These are phyloP conservation scores for Staphylotrichum longicolle DNA, from an alignment of 495 filamentous ascomycete genomes.

Conservation along the genomic window DNA sequence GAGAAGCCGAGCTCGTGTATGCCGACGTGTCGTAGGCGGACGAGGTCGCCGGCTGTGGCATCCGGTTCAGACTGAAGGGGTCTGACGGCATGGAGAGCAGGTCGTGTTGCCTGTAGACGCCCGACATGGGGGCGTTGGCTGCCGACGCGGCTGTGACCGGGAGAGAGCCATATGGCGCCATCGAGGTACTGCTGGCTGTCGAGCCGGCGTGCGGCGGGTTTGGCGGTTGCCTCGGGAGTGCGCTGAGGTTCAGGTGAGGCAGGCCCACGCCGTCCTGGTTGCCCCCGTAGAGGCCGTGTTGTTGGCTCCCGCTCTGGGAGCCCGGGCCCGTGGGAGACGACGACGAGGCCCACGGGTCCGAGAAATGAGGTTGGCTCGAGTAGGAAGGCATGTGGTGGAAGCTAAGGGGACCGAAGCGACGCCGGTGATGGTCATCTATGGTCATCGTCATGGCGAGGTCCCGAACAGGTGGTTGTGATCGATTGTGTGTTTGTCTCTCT, in stretches of 20 bases:
- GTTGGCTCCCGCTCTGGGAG: conserved; percentile 45
- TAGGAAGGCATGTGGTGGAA: conserved; percentile 71
- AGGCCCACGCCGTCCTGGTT: conserved; percentile 34
- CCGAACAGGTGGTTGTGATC: no score
- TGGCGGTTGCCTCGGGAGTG: conserved; percentile 42
- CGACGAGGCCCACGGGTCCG: conserved; percentile 79
- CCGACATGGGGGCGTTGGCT: conserved; percentile 67
- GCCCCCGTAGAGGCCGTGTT: conserved; percentile 49
- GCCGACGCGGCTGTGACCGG: conserved; percentile 67
- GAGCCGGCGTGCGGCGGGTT: conserved; percentile 20
- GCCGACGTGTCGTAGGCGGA: conserved; percentile 49
- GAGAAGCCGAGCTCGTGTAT: conserved; percentile 55
- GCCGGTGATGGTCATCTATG: conserved; percentile 71
- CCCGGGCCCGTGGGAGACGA: conserved; percentile 27
- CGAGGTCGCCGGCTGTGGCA: conserved; percentile 48
- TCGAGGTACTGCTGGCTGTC: conserved; percentile 53
- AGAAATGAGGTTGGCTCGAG: conserved; percentile 74
- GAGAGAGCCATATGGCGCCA: conserved; percentile 67
- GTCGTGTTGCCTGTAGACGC: conserved; percentile 59
- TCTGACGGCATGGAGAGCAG: conserved; percentile 76
- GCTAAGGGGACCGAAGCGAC: conserved; percentile 76
- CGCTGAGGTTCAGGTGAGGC: conserved; percentile 46
- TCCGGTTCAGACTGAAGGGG: conserved; percentile 58
- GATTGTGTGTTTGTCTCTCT: conserved; percentile 12
- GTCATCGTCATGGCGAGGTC: conserved; percentile 49